These are phyloP conservation scores for Picea glauca DNA, from an alignment of 75 land plant genomes.

Conservation along the genomic window DNA sequence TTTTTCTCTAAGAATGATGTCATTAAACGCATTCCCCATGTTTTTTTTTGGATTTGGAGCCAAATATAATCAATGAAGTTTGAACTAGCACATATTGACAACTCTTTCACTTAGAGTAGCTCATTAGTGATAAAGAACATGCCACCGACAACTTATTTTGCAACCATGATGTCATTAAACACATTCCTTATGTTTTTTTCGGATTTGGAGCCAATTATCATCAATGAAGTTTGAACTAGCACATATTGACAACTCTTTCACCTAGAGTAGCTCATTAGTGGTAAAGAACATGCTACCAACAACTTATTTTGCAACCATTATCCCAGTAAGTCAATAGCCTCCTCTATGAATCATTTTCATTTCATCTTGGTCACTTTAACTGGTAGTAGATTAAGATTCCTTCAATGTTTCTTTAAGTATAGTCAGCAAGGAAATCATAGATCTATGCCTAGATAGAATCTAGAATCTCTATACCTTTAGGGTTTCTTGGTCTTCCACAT, in stretches of 20 bases:
- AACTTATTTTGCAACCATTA: slow-evolving; percentile 46
- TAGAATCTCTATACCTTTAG: slow-evolving; percentile 51
- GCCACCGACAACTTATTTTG: slow-evolving; percentile 24
- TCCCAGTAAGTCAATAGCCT: slow-evolving; percentile 24
- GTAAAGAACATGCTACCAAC: slow-evolving; percentile 50
- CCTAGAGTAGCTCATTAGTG: slow-evolving; percentile 33
- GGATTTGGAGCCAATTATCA: slow-evolving; percentile 39
- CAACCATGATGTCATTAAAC: slow-evolving; percentile 20
- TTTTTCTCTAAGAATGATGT: slow-evolving; percentile 33
- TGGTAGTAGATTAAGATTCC: not conserved
- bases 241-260: slow-evolving; percentile 16
- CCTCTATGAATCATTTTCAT: not conserved
- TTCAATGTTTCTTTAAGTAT: not conserved
- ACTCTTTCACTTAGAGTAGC: slow-evolving; percentile 11
- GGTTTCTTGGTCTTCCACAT: slow-evolving; percentile 56
- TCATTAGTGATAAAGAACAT: slow-evolving; percentile 46
- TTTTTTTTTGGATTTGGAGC: slow-evolving; percentile 38
- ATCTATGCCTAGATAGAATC: slow-evolving; percentile 41
- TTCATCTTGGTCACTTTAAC: not conserved
- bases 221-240: slow-evolving; percentile 33
- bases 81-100: slow-evolving; percentile 31
- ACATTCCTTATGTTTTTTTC: slow-evolving; percentile 43
- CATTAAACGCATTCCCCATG: slow-evolving; percentile 41
- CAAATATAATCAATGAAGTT: slow-evolving; percentile 35
- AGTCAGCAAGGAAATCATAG: slow-evolving; percentile 62